Evolutionary conservation across 2,329 filamentous ascomycete genomes (phyloP).

Genomic region (Fusarium denticulatum): DNA sequence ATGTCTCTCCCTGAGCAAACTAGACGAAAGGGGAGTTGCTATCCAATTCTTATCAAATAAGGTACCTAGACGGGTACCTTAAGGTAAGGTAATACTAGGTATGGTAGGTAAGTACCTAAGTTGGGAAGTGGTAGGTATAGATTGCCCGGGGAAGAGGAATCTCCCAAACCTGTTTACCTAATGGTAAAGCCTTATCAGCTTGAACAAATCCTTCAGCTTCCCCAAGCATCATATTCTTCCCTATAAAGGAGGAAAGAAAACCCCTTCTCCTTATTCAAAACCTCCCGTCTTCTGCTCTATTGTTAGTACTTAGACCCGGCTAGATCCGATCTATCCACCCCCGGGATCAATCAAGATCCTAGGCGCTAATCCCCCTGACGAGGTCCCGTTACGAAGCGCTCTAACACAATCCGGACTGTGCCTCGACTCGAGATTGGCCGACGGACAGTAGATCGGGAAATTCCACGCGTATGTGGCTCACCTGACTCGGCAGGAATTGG

Average conservation of each 20-base stretch:
- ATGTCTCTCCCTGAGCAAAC: background rate
- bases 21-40: background rate
- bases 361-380: background rate
- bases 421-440: background rate
- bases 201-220: background rate
- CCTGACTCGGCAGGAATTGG: background rate
- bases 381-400: background rate
- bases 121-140: background rate
- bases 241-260: background rate
- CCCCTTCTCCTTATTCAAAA: background rate
- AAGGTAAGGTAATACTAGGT: too few relatives aligned
- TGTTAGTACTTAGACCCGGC: background rate
- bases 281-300: background rate
- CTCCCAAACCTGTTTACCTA: background rate
- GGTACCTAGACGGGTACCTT: background rate
- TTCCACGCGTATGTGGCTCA: background rate
- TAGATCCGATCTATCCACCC: background rate
- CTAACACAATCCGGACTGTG: background rate
- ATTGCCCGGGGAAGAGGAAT: background rate
- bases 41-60: background rate
- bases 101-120: background rate
- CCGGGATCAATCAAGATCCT: slow-evolving; percentile 8
- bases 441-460: background rate
- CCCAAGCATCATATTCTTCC: background rate
- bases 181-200: background rate